These are phyloP conservation scores for Mycosarcoma maydis DNA, from an alignment of 1,284 basidiomycete genomes.

Conservation along the genomic window DNA sequence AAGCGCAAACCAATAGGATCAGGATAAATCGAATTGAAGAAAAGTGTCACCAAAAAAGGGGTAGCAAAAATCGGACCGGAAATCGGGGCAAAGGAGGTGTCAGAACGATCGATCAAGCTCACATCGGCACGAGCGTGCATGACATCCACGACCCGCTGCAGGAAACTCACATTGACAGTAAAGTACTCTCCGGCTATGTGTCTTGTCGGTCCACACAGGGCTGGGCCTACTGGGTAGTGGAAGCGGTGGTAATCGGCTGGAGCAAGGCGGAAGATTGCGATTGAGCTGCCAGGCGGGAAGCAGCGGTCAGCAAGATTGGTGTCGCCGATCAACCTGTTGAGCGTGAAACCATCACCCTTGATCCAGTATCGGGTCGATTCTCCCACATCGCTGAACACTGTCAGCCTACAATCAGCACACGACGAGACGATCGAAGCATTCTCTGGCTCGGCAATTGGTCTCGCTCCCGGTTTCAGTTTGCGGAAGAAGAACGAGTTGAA, in stretches of 20 bases:
- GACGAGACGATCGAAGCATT: constrained; percentile 83
- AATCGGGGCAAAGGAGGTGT: not conserved
- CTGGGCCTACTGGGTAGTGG: constrained; percentile 85
- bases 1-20: too few species aligned
- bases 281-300: constrained; percentile 53
- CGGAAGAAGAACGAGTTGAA: constrained; percentile 95
- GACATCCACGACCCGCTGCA: too few species aligned
- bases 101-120: not conserved
- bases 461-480: constrained; percentile 82
- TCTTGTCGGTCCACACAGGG: constrained; percentile 71
- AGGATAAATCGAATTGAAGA: not conserved
- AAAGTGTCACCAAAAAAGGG: constrained; percentile 5
- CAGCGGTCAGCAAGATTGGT: constrained; percentile 68
- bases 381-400: constrained; percentile 85
- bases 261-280: constrained; percentile 81
- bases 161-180: constrained; percentile 74
- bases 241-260: constrained; percentile 93
- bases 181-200: constrained; percentile 68
- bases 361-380: constrained; percentile 93
- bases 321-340: constrained; percentile 78
- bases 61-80: not conserved
- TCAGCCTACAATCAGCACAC: constrained; percentile 90
- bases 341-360: constrained; percentile 91
- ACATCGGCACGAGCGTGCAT: not conserved
- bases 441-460: constrained; percentile 78